Conservation (phyloP, 1,284 basidiomycete species). For the Ustilago shanxiensis region DNA sequence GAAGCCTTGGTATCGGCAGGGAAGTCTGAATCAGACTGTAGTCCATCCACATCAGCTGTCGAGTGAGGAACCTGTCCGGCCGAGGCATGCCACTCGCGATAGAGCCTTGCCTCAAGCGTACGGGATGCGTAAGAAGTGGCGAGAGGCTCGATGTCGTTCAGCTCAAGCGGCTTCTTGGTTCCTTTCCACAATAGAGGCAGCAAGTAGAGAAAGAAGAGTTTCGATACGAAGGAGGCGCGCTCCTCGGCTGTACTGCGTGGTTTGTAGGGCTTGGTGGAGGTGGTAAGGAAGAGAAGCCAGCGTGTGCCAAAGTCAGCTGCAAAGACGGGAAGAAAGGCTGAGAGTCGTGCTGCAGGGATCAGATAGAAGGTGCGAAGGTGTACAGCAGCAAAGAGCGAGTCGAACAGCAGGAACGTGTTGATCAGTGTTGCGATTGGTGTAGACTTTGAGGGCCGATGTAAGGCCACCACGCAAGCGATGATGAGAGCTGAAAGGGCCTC, state of each 20-base stretch:
- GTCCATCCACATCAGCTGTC: not conserved
- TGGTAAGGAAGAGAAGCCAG: constrained; percentile 20
- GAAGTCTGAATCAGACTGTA: not conserved
- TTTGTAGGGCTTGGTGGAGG: constrained; percentile 27
- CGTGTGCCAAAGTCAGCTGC: constrained; percentile 20
- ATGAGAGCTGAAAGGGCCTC: constrained; percentile 17
- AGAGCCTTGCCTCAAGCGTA: constrained; percentile 9
- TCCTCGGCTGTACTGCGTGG: constrained; percentile 23
- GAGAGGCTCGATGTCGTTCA: constrained; percentile 33
- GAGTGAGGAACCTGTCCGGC: not conserved
- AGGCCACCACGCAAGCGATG: constrained; percentile 8
- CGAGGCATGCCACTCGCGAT: constrained; percentile 15
- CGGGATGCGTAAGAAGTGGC: constrained; percentile 16
- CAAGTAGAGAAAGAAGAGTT: constrained; percentile 40
- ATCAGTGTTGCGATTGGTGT: constrained; percentile 17
- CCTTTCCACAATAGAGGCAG: constrained; percentile 22
- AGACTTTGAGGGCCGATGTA: constrained; percentile 12
- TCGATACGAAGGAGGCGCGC: constrained; percentile 36
- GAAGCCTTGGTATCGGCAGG: constrained; percentile 4
- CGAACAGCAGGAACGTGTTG: constrained; percentile 34
- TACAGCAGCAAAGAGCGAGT: constrained; percentile 27
- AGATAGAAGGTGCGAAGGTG: constrained; percentile 28
- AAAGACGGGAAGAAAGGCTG: constrained; percentile 19
- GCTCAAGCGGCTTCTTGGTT: constrained; percentile 16
- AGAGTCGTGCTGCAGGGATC: constrained; percentile 15